A percentile compares a stretch with the other conserved stretches of the same genome.
phyloP scores from a whole-genome alignment of 2,329 filamentous ascomycete genomes.

The Fusarium coicis region DNA sequence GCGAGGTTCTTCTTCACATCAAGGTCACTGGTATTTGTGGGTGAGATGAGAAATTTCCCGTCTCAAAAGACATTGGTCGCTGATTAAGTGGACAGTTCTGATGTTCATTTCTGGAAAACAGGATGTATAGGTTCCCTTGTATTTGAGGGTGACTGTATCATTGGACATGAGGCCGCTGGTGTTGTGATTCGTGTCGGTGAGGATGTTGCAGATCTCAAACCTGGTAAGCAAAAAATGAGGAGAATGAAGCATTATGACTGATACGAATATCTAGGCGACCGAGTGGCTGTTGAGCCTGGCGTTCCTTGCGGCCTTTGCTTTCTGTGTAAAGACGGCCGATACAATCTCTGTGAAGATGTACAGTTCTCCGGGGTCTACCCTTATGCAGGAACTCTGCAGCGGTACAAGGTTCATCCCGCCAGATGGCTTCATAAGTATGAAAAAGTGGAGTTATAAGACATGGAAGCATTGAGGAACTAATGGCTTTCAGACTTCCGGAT shows the following conservation, averaged over 20 bases:
- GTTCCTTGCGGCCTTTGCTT: slow-evolving; percentile 71
- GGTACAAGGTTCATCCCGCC: slow-evolving; percentile 70
- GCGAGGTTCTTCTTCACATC: slow-evolving; percentile 69
- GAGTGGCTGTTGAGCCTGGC: slow-evolving; percentile 74
- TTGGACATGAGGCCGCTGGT: slow-evolving; percentile 73
- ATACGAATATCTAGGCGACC: slow-evolving; percentile 58
- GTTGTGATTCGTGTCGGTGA: slow-evolving; percentile 67
- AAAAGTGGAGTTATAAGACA: background rate
- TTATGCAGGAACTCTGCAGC: slow-evolving; percentile 68
- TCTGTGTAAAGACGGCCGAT: slow-evolving; percentile 67
- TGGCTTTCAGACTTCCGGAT: slow-evolving; percentile 58
- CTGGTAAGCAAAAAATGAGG: slow-evolving; percentile 45
- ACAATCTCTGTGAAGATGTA: slow-evolving; percentile 72
- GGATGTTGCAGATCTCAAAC: slow-evolving; percentile 62
- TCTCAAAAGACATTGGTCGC: background rate
- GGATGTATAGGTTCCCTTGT: slow-evolving; percentile 72
- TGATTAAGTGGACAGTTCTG: slow-evolving; percentile 57
- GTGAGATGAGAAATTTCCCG: slow-evolving; percentile 46
- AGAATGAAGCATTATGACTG: background rate
- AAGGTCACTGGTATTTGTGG: slow-evolving; percentile 74
- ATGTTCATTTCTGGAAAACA: slow-evolving; percentile 75
- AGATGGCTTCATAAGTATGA: slow-evolving; percentile 65
- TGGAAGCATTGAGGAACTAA: background rate
- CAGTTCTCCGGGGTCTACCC: slow-evolving; percentile 71
- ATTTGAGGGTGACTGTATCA: slow-evolving; percentile 71